These are phyloP conservation scores for Tricholoma terreum DNA, from an alignment of 768 basidiomycete genomes.

Conservation along the genomic window DNA sequence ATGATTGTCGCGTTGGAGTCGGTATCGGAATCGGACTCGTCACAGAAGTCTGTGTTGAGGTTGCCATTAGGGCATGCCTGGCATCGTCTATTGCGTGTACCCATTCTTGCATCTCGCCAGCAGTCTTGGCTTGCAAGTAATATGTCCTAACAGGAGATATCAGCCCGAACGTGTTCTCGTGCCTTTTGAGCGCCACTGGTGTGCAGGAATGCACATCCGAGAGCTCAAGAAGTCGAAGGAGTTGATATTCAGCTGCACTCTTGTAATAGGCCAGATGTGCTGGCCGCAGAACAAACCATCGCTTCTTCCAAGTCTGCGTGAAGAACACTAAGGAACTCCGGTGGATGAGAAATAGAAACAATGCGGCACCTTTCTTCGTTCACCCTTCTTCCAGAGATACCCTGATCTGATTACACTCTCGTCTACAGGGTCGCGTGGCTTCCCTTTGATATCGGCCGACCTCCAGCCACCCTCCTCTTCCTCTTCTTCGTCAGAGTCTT, in stretches of 20 bases:
- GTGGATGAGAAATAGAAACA: constrained; percentile 1
- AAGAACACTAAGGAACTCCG: neutral
- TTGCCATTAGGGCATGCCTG: constrained; percentile 59
- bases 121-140: constrained; percentile 78
- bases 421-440: constrained; percentile 49
- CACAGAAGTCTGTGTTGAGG: constrained; percentile 56
- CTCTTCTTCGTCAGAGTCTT: constrained; percentile 78
- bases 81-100: constrained; percentile 78
- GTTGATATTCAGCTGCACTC: constrained; percentile 89
- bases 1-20: constrained; percentile 25
- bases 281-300: constrained; percentile 95
- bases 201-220: constrained; percentile 89
- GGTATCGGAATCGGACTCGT: constrained; percentile 56
- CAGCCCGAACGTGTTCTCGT: constrained; percentile 85
- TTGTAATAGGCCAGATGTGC: constrained; percentile 97
- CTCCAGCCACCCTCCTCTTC: constrained; percentile 67
- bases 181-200: constrained; percentile 83
- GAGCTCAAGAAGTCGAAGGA: constrained; percentile 84
- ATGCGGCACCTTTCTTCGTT: constrained; percentile 81
- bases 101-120: constrained; percentile 79
- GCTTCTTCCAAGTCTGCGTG: constrained; percentile 94
- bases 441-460: constrained; percentile 42
- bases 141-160: constrained; percentile 89
- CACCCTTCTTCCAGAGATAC: constrained; percentile 97
- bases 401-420: constrained; percentile 85